Evolutionary conservation across 148 eudicot genomes (phyloP), one percentile per base, ranked within the genome.

Genomic region (Dysphania ambrosioides): DNA sequence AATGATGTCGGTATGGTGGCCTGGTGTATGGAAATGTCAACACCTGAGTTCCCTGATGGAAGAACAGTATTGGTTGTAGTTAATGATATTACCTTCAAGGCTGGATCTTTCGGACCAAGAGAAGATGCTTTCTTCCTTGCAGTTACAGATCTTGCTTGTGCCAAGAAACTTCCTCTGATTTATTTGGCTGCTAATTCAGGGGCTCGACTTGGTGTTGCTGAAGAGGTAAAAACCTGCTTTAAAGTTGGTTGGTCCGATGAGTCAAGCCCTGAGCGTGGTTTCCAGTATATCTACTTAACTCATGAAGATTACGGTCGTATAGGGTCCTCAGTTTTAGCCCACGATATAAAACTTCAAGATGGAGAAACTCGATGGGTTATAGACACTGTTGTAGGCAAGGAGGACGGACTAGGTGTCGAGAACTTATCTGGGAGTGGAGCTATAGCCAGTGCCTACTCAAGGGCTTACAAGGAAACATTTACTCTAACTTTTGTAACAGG

Each of bases 131-230:
- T 92, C 82, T 96, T 96, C 82, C 87, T 85, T 72, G 99, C 91
- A 12, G 97, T 96, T 58, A 96, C 99, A 1, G 90, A 92, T 61
- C 78, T 92, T 59, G 99, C 99, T 78, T 92, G 99, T 80, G 70
- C 87, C 32, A 86, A 84, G 75, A 96, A 92, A 79, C 75, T 96
- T 63, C 99, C 99, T 63, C 94, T 96, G 13, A 88, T 96, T 62
- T 96, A 96, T 79, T 76, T 96, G 80, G 97, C 99, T 2, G 99
- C 97, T 29, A 96, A 96, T 79, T 96, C 99, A 4, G 99, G 99
- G 23, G 99, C 99, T 61, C 89, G 99, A 15, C 88, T 96, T 24
- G 99, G 97, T 53, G 97, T 89, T 36, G 97, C 99, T 0, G 99
- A 96, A 80, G 99, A 96, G 82, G 93, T 96, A 9, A 92, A 88